These are phyloP conservation scores for Phaeophleospora eucalypticola DNA, from an alignment of 2,329 filamentous ascomycete species.

Conservation along the genomic window DNA sequence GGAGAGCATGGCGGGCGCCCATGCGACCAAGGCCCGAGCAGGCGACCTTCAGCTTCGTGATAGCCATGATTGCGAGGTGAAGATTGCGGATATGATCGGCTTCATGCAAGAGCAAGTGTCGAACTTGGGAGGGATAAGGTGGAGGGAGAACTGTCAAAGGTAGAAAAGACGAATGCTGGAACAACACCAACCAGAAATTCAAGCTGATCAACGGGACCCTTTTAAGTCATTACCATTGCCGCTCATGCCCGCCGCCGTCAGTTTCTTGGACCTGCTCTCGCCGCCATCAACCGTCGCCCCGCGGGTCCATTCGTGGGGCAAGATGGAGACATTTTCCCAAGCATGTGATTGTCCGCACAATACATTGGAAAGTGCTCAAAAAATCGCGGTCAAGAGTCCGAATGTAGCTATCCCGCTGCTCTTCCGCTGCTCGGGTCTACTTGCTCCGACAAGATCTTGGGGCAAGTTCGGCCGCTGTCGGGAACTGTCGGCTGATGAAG, in stretches of 20 bases:
- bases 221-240: background rate
- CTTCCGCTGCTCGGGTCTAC: too few species aligned
- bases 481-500: too few species aligned
- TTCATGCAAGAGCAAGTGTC: background rate
- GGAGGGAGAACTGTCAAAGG: background rate
- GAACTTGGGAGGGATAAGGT: background rate
- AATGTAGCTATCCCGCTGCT: too few species aligned
- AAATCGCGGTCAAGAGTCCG: too few species aligned
- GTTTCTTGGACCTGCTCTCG: background rate
- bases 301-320: background rate
- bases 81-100: background rate
- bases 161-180: background rate
- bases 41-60: conserved; percentile 40
- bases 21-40: conserved; percentile 48
- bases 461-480: too few species aligned
- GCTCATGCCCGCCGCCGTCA: background rate
- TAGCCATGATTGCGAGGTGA: background rate
- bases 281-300: background rate
- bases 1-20: conserved; percentile 47
- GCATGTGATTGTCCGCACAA: too few species aligned
- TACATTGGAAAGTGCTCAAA: too few species aligned
- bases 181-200: too few species aligned
- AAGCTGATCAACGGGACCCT: background rate
- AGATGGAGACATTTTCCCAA: background rate
- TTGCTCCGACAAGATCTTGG: too few species aligned